phyloP scores from a whole-genome alignment of 2,329 filamentous ascomycete species.

The Periconia sp. region DNA sequence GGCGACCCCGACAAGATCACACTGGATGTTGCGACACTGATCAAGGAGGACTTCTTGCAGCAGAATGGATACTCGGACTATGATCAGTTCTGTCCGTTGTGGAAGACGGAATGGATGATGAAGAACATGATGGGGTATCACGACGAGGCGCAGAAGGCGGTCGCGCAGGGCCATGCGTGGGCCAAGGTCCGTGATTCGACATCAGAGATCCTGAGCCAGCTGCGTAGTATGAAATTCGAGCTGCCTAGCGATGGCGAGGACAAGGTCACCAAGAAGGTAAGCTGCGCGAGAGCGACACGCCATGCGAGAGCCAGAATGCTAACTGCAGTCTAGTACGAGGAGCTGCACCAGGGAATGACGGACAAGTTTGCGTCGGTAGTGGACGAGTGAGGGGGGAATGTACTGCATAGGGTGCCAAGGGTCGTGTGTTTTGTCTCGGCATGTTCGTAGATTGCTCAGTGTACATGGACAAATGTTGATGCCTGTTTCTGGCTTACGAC shows the following conservation, averaged over 20 bases:
- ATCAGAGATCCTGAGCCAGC: conserved; percentile 79
- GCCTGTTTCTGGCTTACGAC: conserved; percentile 44
- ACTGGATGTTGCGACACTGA: conserved; percentile 83
- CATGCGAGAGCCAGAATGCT: too few relatives aligned
- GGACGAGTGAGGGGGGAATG: conserved; percentile 73
- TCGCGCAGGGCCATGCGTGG: conserved; percentile 91
- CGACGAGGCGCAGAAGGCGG: conserved; percentile 94
- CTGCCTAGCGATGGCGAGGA: conserved; percentile 85
- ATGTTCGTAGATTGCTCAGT: conserved; percentile 35
- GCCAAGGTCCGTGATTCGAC: conserved; percentile 91
- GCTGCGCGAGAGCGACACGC: conserved; percentile 22
- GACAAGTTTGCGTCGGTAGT: conserved; percentile 97
- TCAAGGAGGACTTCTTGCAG: conserved; percentile 99
- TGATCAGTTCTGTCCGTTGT: conserved; percentile 98
- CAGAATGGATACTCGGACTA: conserved; percentile 99
- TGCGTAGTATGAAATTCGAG: conserved; percentile 97
- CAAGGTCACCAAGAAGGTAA: conserved; percentile 80
- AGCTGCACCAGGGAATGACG: conserved; percentile 86
- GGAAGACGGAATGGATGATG: conserved; percentile 99
- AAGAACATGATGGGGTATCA: conserved; percentile 98
- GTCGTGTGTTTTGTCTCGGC: conserved; percentile 25
- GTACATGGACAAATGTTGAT: conserved; percentile 35
- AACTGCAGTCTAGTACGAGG: conserved; percentile 76
- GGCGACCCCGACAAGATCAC: conserved; percentile 99
- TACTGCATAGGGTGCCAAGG: conserved; percentile 34